Conservation (phyloP, 169 alveolate species). For the Miamiensis avidus region DNA sequence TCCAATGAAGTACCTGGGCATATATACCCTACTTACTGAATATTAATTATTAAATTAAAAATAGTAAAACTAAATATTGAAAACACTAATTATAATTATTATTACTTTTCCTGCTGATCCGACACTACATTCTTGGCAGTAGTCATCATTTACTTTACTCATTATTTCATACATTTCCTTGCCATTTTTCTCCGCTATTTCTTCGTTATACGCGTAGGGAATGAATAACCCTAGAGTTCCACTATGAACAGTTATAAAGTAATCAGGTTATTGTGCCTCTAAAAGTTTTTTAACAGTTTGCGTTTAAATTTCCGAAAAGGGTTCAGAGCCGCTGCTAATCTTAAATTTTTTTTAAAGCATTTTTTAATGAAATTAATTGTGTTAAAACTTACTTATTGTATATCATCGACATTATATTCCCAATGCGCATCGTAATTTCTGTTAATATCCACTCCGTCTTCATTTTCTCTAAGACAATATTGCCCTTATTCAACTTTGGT, state of each 20-base stretch:
- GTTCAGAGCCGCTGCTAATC: slow-evolving; percentile 36
- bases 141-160: slow-evolving; percentile 10
- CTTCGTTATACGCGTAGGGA: slow-evolving; percentile 46
- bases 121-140: slow-evolving; percentile 46
- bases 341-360: too few species aligned
- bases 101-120: slow-evolving; percentile 50
- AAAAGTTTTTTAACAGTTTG: slow-evolving; percentile 17
- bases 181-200: slow-evolving; percentile 37
- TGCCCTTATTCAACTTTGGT: slow-evolving; percentile 50
- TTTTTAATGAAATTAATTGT: too few species aligned
- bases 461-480: slow-evolving; percentile 46
- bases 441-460: slow-evolving; percentile 43
- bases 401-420: not conserved
- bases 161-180: slow-evolving; percentile 25
- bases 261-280: slow-evolving; percentile 24
- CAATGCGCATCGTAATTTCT: slow-evolving; percentile 55
- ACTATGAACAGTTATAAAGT: slow-evolving; percentile 48
- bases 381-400: not conserved
- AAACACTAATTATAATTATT: too few species aligned
- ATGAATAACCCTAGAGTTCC: slow-evolving; percentile 51
- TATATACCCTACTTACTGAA: slow-evolving; percentile 43
- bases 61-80: too few species aligned
- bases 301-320: slow-evolving; percentile 54
- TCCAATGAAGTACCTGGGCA: slow-evolving; percentile 53
- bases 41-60: too few species aligned